phyloP scores from a whole-genome alignment of 2,329 filamentous ascomycete species.

The Simplicillium aogashimaense region DNA sequence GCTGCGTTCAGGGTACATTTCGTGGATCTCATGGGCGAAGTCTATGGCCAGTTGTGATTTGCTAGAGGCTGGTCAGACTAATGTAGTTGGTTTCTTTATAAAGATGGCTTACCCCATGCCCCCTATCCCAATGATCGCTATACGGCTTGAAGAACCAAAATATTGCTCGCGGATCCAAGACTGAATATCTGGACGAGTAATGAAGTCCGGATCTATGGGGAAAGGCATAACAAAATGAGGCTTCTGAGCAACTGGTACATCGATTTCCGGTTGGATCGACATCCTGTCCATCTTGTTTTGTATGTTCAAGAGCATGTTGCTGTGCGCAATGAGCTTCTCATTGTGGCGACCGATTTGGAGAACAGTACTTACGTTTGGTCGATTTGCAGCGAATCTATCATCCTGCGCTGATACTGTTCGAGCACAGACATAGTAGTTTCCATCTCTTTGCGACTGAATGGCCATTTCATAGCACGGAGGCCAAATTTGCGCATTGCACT shows the following conservation, averaged over 20 bases:
- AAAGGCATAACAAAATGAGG: constrained; percentile 10
- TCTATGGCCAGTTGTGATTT: constrained; percentile 22
- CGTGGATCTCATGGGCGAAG: constrained; percentile 20
- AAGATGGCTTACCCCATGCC: constrained; percentile 10
- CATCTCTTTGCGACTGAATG: constrained; percentile 2
- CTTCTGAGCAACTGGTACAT: no score
- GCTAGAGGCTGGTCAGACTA: constrained; percentile 5
- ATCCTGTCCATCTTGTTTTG: no score
- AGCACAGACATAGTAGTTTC: constrained; percentile 1
- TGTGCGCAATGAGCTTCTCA: no score
- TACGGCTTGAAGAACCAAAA: constrained; percentile 3
- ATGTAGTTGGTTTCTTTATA: no score
- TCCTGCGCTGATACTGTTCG: constrained; percentile 2
- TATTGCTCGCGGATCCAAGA: constrained; percentile 17
- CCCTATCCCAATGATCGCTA: constrained; percentile 8
- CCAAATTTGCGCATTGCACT: constrained; percentile 3
- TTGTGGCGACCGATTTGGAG: no score
- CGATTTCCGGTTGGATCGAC: no score
- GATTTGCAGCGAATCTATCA: constrained; percentile 3
- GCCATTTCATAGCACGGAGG: constrained; percentile 4
- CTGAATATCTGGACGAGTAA: constrained; percentile 12
- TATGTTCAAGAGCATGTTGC: no score
- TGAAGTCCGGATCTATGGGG: constrained; percentile 14
- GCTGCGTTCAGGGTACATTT: constrained; percentile 15
- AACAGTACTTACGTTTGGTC: no score